A percentile compares a stretch with the other conserved stretches of the same genome.
phyloP scores from a whole-genome alignment of 495 filamentous ascomycete genomes.

The Parmelia sp. region DNA sequence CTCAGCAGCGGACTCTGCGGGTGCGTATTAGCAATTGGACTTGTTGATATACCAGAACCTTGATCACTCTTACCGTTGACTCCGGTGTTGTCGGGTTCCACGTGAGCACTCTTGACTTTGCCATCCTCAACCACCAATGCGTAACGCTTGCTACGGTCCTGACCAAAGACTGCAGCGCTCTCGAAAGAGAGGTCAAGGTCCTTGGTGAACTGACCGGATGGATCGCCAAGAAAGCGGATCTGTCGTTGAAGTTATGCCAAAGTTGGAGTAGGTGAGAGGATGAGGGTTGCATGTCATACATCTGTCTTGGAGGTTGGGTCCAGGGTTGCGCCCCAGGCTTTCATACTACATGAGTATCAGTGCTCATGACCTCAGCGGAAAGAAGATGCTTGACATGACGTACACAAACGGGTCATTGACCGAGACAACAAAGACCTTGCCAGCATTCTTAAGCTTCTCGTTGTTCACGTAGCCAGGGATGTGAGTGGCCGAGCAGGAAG shows the following conservation, averaged over 20 bases:
- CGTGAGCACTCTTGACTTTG: conserved; percentile 64
- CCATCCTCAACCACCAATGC: conserved; percentile 72
- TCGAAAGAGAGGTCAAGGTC: conserved; percentile 83
- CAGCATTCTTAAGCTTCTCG: conserved; percentile 64
- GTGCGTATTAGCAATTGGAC: neutral
- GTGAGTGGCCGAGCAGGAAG: conserved; percentile 71
- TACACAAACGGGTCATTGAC: conserved; percentile 97
- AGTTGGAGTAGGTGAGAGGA: conserved; percentile 9
- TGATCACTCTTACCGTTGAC: conserved; percentile 55
- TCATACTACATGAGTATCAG: conserved; percentile 53
- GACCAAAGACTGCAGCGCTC: conserved; percentile 75
- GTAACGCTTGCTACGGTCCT: conserved; percentile 81
- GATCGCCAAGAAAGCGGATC: conserved; percentile 90
- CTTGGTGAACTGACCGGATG: conserved; percentile 73
- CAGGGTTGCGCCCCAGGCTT: conserved; percentile 72
- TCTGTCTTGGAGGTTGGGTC: conserved; percentile 66
- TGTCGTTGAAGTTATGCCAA: conserved; percentile 25
- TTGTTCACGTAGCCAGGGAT: conserved; percentile 77
- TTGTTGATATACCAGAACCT: neutral
- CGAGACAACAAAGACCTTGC: conserved; percentile 75
- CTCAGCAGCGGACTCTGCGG: conserved; percentile 61
- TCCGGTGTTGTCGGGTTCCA: conserved; percentile 94
- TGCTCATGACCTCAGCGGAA: neutral
- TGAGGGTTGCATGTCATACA: conserved; percentile 47
- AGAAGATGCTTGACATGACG: conserved; percentile 27